Evolutionary conservation across 2,329 filamentous ascomycete genomes (phyloP).

Genomic region (Aspergillus sojae): DNA sequence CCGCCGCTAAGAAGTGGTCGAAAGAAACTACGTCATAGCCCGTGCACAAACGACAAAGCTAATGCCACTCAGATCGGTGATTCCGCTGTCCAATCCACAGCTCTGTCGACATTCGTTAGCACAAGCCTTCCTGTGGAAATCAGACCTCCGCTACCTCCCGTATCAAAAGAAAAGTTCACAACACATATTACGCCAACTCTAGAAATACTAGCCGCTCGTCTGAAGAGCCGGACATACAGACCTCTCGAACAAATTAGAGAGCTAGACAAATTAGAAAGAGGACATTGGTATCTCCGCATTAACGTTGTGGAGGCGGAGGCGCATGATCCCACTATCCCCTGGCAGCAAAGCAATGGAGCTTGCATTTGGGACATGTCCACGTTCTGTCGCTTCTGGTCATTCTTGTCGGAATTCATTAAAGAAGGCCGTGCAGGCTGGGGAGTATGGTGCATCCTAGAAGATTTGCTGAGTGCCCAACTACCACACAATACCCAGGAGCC

Average conservation of each 20-base stretch:
- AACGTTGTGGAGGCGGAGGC: constrained; percentile 50
- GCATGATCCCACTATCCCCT: neutral
- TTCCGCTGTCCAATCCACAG: neutral
- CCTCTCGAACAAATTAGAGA: constrained; percentile 54
- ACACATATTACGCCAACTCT: constrained; percentile 62
- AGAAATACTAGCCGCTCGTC: constrained; percentile 55
- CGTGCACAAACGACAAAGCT: neutral
- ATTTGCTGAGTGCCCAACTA: constrained; percentile 45
- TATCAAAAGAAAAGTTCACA: constrained; percentile 48
- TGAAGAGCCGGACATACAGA: constrained; percentile 56
- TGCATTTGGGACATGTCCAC: constrained; percentile 34
- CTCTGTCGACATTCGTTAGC: neutral
- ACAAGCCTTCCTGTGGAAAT: constrained; percentile 42
- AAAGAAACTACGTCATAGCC: neutral
- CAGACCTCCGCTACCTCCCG: constrained; percentile 56
- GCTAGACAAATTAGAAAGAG: constrained; percentile 67
- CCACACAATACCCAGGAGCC: neutral
- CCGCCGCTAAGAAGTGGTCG: no score
- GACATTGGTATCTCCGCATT: constrained; percentile 72
- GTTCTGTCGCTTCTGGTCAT: constrained; percentile 47
- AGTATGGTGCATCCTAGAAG: constrained; percentile 44
- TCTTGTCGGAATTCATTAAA: constrained; percentile 40
- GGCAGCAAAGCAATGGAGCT: neutral
- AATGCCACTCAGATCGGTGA: neutral
- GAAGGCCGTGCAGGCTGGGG: constrained; percentile 50